Evolutionary conservation across 163 green algal genomes (phyloP).

Genomic region (Volvox carteri): DNA sequence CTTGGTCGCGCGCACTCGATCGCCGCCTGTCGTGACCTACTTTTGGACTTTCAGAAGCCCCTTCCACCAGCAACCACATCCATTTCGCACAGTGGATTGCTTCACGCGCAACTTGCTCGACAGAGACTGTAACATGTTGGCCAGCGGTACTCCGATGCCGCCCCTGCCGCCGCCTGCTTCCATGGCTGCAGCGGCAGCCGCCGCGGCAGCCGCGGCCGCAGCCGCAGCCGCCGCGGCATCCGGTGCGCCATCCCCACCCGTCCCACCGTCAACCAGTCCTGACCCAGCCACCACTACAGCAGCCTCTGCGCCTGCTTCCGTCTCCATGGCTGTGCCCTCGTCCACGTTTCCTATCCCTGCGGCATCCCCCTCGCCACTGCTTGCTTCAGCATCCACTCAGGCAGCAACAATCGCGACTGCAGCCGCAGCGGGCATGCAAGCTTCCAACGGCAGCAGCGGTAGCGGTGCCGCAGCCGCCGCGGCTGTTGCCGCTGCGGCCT

Average conservation of each 20-base stretch:
- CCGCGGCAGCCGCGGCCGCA: slow-evolving; percentile 4
- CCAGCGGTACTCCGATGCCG: neutral
- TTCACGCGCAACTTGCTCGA: no score
- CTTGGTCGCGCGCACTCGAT: no score
- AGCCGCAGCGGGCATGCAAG: neutral
- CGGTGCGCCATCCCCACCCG: neutral
- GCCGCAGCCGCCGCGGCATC: neutral
- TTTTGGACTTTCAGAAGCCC: no score
- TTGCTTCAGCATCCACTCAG: neutral
- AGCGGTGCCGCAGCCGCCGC: neutral
- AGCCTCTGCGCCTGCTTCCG: neutral
- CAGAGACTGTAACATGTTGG: slow-evolving; percentile 22
- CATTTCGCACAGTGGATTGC: no score
- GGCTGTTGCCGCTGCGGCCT: neutral
- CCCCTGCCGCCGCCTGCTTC: slow-evolving; percentile 10
- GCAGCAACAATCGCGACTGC: neutral
- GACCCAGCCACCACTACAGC: neutral
- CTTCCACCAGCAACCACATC: no score
- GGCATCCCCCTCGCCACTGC: neutral
- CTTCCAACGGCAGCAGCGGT: slow-evolving; percentile 8
- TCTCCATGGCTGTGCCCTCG: neutral
- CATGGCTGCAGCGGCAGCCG: slow-evolving; percentile 27
- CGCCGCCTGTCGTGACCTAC: no score
- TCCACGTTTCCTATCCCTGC: neutral
- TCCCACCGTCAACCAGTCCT: neutral